Evolutionary conservation across 331 rosid genomes (phyloP), one percentile per base, ranked within the genome.

Genomic region (Quercus lobata): DNA sequence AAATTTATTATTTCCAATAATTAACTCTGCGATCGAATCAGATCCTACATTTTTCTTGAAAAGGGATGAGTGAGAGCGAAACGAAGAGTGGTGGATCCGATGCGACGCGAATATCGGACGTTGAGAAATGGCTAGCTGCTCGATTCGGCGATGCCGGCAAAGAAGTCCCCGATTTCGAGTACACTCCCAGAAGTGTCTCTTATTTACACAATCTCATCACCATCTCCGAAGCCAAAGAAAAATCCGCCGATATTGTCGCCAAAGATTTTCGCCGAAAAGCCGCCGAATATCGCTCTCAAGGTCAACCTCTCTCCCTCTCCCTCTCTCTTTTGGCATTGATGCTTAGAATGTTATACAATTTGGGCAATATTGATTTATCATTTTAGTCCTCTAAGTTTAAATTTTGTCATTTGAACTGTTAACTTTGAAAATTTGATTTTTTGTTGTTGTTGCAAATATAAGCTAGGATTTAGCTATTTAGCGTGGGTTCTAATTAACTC

Each of bases 221-320:
- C 35, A 82, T 93, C 24, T 95, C 99, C 53, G 92, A 91, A 61
- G 84, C 98, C 78, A 92, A 95, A 77, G 97, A 91, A 66, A 96
- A 92, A 78, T 89, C 96, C 29, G 91, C 98, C 14, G 91, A 92
- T 55, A 84, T 95, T 62, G 94, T 93, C 30, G 89, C 98, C 80
- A 78, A 90, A 22, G 98, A 95, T 87, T 95, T 85, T 81, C 96
- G 96, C 72, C 89, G 86, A 79, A 95, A 95, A 75, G 97, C 97
- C 70, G 79, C 93, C 24, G 99, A 95, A 56, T 95, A 91, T 84
- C 92, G 94, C 66, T 91, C 96, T 52, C 97, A 95, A 93, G 98
- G 97, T 93, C 9, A 30, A 29, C 10, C 66, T 2, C 46, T 37
- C 11, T 37, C 46, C 46, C 49, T 22, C 24, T 22, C 24, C 24